Conservation (phyloP, 2,329 filamentous ascomycete species). For the Neopestalotiopsis sp. region DNA sequence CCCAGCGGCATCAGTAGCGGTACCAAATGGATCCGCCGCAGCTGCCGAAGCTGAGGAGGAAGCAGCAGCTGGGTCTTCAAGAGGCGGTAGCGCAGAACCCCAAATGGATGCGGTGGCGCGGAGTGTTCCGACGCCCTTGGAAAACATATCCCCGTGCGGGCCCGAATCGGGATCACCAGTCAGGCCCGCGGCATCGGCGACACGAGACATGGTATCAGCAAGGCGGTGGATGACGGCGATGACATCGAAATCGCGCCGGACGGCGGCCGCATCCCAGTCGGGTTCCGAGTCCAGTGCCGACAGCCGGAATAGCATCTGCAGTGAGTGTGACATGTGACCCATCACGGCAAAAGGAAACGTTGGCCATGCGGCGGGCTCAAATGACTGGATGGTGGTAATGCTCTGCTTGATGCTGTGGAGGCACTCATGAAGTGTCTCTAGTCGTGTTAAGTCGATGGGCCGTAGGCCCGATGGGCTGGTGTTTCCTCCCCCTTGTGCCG, state of each 20-base stretch:
- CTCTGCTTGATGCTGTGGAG: conserved; percentile 28
- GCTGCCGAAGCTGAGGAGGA: background rate
- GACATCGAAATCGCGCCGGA: conserved; percentile 27
- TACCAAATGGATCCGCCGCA: background rate
- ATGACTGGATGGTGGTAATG: conserved; percentile 31
- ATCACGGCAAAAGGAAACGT: conserved; percentile 31
- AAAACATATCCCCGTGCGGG: conserved; percentile 12
- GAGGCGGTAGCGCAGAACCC: conserved; percentile 8
- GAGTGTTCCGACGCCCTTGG: background rate
- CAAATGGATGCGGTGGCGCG: conserved; percentile 11
- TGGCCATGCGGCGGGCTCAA: conserved; percentile 26
- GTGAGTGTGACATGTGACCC: conserved; percentile 31
- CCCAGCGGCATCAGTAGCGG: background rate
- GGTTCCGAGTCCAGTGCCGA: conserved; percentile 30
- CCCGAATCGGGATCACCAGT: conserved; percentile 21
- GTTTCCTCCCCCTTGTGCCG: conserved; percentile 3
- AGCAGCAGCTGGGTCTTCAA: background rate
- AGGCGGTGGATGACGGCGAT: conserved; percentile 26
- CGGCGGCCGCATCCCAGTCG: conserved; percentile 33
- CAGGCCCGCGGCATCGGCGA: conserved; percentile 28
- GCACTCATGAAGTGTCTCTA: conserved; percentile 30
- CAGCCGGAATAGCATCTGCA: conserved; percentile 36
- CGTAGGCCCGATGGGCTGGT: background rate
- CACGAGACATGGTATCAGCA: conserved; percentile 26
- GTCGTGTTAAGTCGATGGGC: conserved; percentile 23